Conservation (phyloP, 2,329 filamentous ascomycete genomes). For the Bipolaris gigantea region DNA sequence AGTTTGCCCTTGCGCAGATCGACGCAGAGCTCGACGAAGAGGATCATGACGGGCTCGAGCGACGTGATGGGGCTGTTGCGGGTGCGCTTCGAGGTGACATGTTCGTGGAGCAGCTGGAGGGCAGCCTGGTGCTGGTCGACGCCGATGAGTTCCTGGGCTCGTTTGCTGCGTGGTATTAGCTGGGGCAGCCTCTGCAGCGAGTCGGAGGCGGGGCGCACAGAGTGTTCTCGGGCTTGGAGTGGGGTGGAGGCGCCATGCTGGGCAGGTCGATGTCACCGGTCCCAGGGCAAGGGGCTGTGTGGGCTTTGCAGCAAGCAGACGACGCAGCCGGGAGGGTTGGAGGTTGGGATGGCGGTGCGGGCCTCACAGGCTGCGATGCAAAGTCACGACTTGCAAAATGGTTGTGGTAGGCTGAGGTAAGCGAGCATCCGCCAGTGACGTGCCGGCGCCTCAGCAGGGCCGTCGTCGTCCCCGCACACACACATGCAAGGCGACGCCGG, state of each 20-base stretch:
- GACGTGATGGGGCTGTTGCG: conserved; percentile 96
- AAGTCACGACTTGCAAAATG: conserved; percentile 20
- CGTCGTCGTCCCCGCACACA: not conserved
- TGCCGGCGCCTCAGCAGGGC: not conserved
- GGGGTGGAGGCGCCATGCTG: conserved; percentile 88
- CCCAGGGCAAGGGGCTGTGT: conserved; percentile 33
- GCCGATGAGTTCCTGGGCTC: conserved; percentile 97
- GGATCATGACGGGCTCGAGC: conserved; percentile 96
- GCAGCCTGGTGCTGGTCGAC: conserved; percentile 92
- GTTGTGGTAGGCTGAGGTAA: conserved; percentile 22
- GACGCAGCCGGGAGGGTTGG: conserved; percentile 26
- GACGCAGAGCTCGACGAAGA: conserved; percentile 94
- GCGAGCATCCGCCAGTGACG: conserved; percentile 9
- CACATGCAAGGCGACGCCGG: not conserved
- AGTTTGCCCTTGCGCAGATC: conserved; percentile 98
- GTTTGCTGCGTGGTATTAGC: conserved; percentile 50
- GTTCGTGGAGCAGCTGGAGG: conserved; percentile 93
- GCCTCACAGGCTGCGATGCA: conserved; percentile 23
- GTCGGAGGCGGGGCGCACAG: conserved; percentile 51
- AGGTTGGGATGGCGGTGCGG: conserved; percentile 17
- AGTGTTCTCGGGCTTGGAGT: conserved; percentile 99
- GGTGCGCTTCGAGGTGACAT: conserved; percentile 97
- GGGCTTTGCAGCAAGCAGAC: conserved; percentile 34
- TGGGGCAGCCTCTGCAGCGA: not conserved
- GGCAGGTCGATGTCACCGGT: conserved; percentile 34